Evolutionary conservation across 1,284 basidiomycete genomes (phyloP).

Genomic region (Psilocybe mexicana): DNA sequence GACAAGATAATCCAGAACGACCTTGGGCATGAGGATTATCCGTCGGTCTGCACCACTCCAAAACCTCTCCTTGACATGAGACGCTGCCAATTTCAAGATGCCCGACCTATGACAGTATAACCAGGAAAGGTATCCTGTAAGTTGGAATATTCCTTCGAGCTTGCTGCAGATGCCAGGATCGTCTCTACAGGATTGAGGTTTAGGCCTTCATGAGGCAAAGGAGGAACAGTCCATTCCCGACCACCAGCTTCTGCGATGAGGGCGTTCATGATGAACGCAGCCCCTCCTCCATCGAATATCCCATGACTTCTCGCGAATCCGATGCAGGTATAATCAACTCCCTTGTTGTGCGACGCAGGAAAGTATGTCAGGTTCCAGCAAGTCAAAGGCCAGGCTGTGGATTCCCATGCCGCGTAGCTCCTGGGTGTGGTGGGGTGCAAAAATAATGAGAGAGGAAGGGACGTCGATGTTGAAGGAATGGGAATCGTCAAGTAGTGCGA

Average conservation of each 20-base stretch:
- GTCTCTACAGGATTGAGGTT: conserved; percentile 34
- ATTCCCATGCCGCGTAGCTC: conserved; percentile 34
- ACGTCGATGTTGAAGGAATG: conserved; percentile 29
- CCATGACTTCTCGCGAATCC: conserved; percentile 43
- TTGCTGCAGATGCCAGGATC: conserved; percentile 20
- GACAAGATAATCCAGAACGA: conserved; percentile 26
- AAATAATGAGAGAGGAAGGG: conserved; percentile 37
- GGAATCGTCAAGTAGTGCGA: conserved; percentile 33
- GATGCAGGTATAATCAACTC: conserved; percentile 34
- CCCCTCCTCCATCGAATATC: conserved; percentile 41
- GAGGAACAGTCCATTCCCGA: conserved; percentile 34
- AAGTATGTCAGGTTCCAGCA: conserved; percentile 44
- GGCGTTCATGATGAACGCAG: conserved; percentile 35
- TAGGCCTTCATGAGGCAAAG: conserved; percentile 29
- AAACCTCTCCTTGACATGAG: conserved; percentile 33
- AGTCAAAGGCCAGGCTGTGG: conserved; percentile 34
- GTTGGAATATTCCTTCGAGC: conserved; percentile 6
- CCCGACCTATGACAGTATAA: conserved; percentile 16
- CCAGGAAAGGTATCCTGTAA: conserved; percentile 13
- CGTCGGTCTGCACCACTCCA: conserved; percentile 33
- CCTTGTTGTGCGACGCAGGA: conserved; percentile 19
- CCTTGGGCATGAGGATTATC: conserved; percentile 32
- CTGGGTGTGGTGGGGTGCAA: conserved; percentile 38
- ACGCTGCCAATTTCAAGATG: conserved; percentile 28
- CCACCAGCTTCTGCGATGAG: conserved; percentile 39